Evolutionary conservation across 768 basidiomycete species (phyloP).

Genomic region (Hysterangium stoloniferum): DNA sequence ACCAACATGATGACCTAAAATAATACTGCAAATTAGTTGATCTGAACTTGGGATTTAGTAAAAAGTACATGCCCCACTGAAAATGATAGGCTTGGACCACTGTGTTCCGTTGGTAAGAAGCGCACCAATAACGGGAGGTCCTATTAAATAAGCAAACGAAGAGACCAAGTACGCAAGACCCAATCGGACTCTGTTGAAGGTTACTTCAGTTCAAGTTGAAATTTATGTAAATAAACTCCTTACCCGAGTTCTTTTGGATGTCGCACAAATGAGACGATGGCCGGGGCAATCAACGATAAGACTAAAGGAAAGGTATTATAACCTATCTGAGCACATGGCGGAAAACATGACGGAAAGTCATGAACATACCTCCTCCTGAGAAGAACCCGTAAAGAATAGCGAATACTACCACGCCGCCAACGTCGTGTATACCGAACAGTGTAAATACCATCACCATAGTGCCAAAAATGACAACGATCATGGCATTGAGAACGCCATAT

Average conservation of each 20-base stretch:
- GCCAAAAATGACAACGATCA: conserved; percentile 27
- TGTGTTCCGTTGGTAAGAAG: conserved; percentile 41
- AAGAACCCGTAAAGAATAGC: conserved; percentile 41
- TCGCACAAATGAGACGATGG: conserved; percentile 35
- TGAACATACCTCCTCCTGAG: conserved; percentile 31
- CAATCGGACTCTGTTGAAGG: neutral
- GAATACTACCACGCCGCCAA: conserved; percentile 31
- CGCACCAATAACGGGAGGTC: conserved; percentile 51
- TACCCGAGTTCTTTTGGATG: conserved; percentile 45
- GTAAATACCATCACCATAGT: conserved; percentile 35
- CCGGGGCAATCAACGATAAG: conserved; percentile 28
- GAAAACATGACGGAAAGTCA: neutral
- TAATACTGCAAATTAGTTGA: neutral
- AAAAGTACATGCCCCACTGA: conserved; percentile 32
- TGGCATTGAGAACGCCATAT: conserved; percentile 37
- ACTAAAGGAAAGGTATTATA: neutral
- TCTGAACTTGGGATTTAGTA: neutral
- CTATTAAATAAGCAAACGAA: conserved; percentile 20
- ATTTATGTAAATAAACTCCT: conserved; percentile 21
- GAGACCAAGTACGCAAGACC: neutral
- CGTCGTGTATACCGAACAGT: conserved; percentile 32
- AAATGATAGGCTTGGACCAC: conserved; percentile 55
- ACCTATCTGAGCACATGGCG: neutral
- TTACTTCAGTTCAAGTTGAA: neutral
- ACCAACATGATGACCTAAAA: conserved; percentile 6